These are phyloP conservation scores for Lolium rigidum DNA, from an alignment of 176 grass and related monocot genomes.

Conservation along the genomic window DNA sequence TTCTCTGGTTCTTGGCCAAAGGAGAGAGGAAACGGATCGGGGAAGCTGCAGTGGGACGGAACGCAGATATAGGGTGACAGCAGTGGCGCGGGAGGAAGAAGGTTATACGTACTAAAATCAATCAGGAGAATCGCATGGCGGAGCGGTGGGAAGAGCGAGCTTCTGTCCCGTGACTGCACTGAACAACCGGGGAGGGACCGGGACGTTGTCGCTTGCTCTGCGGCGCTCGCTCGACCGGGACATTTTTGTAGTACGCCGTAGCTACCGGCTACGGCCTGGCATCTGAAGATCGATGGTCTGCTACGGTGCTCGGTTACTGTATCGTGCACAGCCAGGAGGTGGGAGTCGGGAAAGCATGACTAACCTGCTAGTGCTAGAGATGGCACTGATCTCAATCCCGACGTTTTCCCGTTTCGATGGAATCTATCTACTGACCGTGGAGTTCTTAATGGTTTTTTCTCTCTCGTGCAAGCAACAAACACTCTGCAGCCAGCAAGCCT, in stretches of 20 bases:
- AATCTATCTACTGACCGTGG: slow-evolving; percentile 12
- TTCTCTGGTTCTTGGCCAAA: background rate
- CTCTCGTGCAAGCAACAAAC: slow-evolving; percentile 22
- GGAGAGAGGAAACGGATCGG: background rate
- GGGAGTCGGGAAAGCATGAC: background rate
- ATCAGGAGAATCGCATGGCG: slow-evolving; percentile 35
- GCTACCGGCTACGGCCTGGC: background rate
- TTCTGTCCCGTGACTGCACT: slow-evolving; percentile 43
- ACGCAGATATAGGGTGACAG: slow-evolving; percentile 22
- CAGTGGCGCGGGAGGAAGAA: background rate
- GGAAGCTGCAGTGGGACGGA: background rate
- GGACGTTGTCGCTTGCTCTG: slow-evolving; percentile 6
- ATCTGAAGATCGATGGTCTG: background rate
- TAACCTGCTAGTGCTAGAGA: slow-evolving; percentile 1
- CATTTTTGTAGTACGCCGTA: slow-evolving; percentile 23
- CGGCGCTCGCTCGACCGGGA: background rate
- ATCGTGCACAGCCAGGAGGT: background rate
- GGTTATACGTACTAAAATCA: slow-evolving; percentile 29
- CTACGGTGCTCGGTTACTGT: background rate
- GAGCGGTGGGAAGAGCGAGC: slow-evolving; percentile 17
- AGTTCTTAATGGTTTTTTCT: background rate
- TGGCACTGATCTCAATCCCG: background rate
- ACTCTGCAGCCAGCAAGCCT: background rate
- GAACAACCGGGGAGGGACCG: background rate
- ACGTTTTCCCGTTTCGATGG: background rate